Evolutionary conservation across 2,329 filamentous ascomycete species (phyloP).

Genomic region (Fusarium caatingaense): DNA sequence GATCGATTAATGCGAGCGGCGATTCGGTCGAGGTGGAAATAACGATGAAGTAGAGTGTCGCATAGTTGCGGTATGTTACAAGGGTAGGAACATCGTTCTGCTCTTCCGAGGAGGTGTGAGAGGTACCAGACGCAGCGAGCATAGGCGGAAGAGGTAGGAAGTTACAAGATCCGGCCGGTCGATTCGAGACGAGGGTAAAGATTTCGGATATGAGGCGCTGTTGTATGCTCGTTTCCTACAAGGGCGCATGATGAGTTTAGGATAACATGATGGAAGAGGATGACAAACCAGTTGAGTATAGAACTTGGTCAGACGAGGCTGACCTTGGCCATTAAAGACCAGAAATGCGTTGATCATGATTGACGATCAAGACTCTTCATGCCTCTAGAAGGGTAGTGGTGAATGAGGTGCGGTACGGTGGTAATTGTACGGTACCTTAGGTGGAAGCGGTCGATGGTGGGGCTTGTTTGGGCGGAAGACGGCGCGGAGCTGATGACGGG

Average conservation of each 20-base stretch:
- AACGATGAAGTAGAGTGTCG: conserved; percentile 97
- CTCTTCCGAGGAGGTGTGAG: conserved; percentile 72
- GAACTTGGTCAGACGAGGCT: conserved; percentile 97
- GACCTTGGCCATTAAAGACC: conserved; percentile 98
- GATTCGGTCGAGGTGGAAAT: conserved; percentile 97
- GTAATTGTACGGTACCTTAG: conserved; percentile 2
- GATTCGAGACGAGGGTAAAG: conserved; percentile 93
- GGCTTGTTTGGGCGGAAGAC: conserved; percentile 21
- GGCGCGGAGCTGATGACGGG: conserved; percentile 34
- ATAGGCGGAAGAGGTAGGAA: conserved; percentile 85
- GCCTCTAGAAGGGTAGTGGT: conserved; percentile 10
- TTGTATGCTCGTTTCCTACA: conserved; percentile 93
- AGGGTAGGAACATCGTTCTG: conserved; percentile 92
- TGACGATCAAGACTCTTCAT: conserved; percentile 38
- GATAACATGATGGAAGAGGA: not conserved
- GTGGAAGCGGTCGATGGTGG: conserved; percentile 37
- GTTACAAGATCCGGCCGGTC: conserved; percentile 93
- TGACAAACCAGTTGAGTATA: conserved; percentile 87
- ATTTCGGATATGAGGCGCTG: conserved; percentile 97
- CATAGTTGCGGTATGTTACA: conserved; percentile 97
- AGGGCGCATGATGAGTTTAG: conserved; percentile 12
- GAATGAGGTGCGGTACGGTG: not conserved
- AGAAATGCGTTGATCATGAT: conserved; percentile 98
- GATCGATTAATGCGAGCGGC: conserved; percentile 91
- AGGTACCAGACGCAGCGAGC: conserved; percentile 70